A percentile compares a stretch with the other conserved stretches of the same genome.
These are phyloP conservation scores for Nakazawaea ernobii DNA, from an alignment of 805 yeast species.

Conservation along the genomic window DNA sequence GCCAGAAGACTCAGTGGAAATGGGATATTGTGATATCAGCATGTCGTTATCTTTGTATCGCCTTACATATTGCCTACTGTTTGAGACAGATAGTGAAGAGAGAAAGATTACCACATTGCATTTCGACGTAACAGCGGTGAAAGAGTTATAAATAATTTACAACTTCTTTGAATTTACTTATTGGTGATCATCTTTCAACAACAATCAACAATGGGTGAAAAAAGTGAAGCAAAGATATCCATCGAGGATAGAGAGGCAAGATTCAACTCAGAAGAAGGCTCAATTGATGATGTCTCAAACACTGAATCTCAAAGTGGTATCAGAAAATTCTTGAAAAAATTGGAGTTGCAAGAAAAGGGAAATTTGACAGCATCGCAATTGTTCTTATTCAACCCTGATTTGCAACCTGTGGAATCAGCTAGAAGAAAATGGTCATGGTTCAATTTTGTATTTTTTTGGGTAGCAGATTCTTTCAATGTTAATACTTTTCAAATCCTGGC, in stretches of 20 bases:
- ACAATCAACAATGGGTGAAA: not conserved
- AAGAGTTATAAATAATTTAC: not conserved
- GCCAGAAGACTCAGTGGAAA: too few species aligned
- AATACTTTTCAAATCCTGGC: constrained; percentile 91
- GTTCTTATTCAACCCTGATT: constrained; percentile 68
- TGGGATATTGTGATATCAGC: too few species aligned
- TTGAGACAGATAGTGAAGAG: too few species aligned
- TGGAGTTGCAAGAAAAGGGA: constrained; percentile 26
- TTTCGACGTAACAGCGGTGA: too few species aligned
- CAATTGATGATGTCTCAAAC: not conserved
- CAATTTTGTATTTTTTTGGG: constrained; percentile 77
- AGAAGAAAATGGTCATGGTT: constrained; percentile 86
- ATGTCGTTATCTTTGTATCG: too few species aligned
- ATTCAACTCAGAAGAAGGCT: not conserved
- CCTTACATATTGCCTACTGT: too few species aligned
- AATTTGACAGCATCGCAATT: constrained; percentile 52
- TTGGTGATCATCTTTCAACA: not conserved
- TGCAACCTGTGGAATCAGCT: constrained; percentile 68
- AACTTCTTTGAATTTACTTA: too few species aligned
- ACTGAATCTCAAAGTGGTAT: not conserved
- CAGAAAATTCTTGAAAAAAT: not conserved
- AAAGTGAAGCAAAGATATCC: not conserved
- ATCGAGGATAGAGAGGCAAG: not conserved
- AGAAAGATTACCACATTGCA: too few species aligned
- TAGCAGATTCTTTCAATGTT: constrained; percentile 85